These are phyloP conservation scores for Sporothrix inflata DNA, from an alignment of 2,329 filamentous ascomycete species.

Conservation along the genomic window DNA sequence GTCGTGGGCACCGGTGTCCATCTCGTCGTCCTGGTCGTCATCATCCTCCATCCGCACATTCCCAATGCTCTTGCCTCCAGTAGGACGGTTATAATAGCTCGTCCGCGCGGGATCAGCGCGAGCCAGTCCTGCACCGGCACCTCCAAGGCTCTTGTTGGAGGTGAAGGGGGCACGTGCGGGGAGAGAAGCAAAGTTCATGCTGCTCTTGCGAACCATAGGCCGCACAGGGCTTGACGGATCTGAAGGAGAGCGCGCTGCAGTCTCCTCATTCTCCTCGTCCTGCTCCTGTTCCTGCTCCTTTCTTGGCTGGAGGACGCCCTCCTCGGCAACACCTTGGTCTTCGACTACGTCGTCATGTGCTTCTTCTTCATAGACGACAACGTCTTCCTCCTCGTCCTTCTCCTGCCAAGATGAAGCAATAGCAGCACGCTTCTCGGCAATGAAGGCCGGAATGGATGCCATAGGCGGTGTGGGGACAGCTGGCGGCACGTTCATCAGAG, in stretches of 20 bases:
- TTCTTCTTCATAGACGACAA: conserved; percentile 2
- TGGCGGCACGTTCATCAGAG: neutral
- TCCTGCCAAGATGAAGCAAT: neutral
- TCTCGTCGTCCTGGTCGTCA: conserved; percentile 54
- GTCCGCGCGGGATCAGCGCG: conserved; percentile 75
- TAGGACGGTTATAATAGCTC: conserved; percentile 74
- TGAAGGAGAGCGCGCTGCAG: conserved; percentile 49
- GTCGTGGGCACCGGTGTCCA: conserved; percentile 54
- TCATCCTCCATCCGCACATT: conserved; percentile 48
- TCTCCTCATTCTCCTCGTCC: conserved; percentile 17
- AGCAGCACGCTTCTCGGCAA: conserved; percentile 9
- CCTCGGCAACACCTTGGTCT: neutral
- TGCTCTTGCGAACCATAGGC: conserved; percentile 85
- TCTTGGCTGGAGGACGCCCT: conserved; percentile 12
- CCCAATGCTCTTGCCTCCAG: conserved; percentile 73
- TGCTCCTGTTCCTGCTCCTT: neutral
- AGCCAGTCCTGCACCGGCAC: conserved; percentile 59
- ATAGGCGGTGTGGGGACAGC: conserved; percentile 28
- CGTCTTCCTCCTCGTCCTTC: neutral
- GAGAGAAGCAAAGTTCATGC: conserved; percentile 89
- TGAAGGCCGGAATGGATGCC: conserved; percentile 19
- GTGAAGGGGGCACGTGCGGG: conserved; percentile 87
- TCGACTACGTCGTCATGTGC: neutral
- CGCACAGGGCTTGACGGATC: conserved; percentile 75
- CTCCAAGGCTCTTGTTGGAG: conserved; percentile 79